Percentiles rank a stretch among this genome's conserved stretches.
phyloP scores from a whole-genome alignment of 768 basidiomycete genomes.

The Cystobasidiopsis lactophilus region DNA sequence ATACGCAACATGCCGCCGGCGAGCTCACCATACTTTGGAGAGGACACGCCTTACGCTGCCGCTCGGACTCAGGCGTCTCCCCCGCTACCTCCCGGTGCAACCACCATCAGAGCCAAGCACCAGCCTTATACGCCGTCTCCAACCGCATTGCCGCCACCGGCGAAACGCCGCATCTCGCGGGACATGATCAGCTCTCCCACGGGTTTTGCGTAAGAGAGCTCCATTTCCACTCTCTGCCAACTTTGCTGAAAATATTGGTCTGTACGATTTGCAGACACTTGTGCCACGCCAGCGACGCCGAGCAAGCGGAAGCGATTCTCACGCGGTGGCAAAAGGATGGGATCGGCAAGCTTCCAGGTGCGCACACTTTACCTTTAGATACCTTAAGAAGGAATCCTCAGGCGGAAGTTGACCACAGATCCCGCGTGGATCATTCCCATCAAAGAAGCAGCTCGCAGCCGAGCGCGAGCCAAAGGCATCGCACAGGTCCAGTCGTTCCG shows the following conservation, averaged over 20 bases:
- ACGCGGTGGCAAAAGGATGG: slow-evolving; percentile 75
- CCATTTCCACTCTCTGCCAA: slow-evolving; percentile 1
- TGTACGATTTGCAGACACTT: slow-evolving; percentile 34
- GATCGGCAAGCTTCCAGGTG: slow-evolving; percentile 71
- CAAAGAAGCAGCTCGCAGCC: slow-evolving; percentile 43
- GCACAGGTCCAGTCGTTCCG: slow-evolving; percentile 36
- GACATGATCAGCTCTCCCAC: slow-evolving; percentile 47
- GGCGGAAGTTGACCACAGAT: slow-evolving; percentile 31
- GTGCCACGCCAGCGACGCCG: slow-evolving; percentile 73
- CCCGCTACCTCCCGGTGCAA: no score
- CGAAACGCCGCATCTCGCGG: no score
- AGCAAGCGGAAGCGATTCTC: slow-evolving; percentile 66
- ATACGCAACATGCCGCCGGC: no score
- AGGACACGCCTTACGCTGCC: no score
- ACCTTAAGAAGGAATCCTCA: no score
- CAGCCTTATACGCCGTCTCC: no score
- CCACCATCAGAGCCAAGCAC: no score
- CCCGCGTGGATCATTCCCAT: slow-evolving; percentile 74
- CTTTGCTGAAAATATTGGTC: slow-evolving; percentile 2
- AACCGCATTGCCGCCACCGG: no score
- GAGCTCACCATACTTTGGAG: no score
- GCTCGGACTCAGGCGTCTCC: no score
- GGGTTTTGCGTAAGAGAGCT: slow-evolving; percentile 50
- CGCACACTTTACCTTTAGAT: no score
- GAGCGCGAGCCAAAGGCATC: slow-evolving; percentile 41